Conservation (phyloP, 208 protist genomes). For the Trypanosoma congolense region DNA sequence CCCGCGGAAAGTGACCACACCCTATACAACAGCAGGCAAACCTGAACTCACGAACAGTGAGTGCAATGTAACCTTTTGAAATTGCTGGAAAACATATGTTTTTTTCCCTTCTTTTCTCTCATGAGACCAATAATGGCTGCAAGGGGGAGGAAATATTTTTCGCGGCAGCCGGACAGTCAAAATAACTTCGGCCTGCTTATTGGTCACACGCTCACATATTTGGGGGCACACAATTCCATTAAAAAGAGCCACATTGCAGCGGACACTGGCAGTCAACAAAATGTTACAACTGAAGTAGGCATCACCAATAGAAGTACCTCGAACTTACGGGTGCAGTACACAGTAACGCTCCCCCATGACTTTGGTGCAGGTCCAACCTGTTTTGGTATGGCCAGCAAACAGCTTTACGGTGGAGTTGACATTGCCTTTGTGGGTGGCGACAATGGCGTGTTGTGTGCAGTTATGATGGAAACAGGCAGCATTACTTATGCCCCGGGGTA, state of each 20-base stretch:
- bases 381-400: conserved; percentile 73
- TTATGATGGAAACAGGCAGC: conserved; percentile 30
- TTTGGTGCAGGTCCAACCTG: conserved; percentile 48
- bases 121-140: neutral
- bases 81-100: no score
- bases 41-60: no score
- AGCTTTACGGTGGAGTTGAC: conserved; percentile 57
- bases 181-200: conserved; percentile 76
- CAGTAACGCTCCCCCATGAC: conserved; percentile 41
- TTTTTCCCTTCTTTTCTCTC: no score
- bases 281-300: no score
- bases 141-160: conserved; percentile 70
- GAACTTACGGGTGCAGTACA: conserved; percentile 34
- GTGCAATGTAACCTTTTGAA: no score
- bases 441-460: conserved; percentile 52
- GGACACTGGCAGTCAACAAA: no score
- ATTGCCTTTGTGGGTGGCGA: conserved; percentile 59
- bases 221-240: conserved; percentile 44
- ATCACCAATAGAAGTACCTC: neutral
- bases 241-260: conserved; percentile 12
- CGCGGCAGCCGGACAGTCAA: conserved; percentile 75
- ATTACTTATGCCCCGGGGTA: conserved; percentile 43
- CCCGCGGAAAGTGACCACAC: no score
- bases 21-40: no score
- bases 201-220: conserved; percentile 68